Conservation (phyloP, 2,329 filamentous ascomycete species). For the Arachnopeziza araneosa region DNA sequence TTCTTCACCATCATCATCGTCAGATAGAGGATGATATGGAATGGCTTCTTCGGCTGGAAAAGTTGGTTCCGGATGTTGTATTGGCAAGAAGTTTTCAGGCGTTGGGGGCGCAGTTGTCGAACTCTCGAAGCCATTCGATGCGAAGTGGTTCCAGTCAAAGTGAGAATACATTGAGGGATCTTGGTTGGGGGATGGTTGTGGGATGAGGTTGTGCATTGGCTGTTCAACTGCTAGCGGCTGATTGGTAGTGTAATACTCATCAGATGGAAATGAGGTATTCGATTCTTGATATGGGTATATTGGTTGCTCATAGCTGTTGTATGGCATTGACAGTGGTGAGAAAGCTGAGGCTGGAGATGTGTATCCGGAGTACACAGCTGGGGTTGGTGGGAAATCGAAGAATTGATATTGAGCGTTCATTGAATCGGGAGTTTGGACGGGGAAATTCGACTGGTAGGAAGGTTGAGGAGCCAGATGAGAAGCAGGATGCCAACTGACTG, state of each 20-base stretch:
- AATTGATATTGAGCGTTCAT: constrained; percentile 15
- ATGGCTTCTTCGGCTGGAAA: constrained; percentile 45
- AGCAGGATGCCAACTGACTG: constrained; percentile 72
- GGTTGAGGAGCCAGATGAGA: constrained; percentile 38
- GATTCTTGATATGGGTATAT: constrained; percentile 13
- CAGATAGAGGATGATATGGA: constrained; percentile 42
- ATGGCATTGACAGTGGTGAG: constrained; percentile 48
- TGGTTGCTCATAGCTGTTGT: constrained; percentile 26
- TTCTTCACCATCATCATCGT: constrained; percentile 56
- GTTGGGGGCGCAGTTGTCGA: constrained; percentile 50
- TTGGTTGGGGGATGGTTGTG: constrained; percentile 13
- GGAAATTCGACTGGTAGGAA: constrained; percentile 33
- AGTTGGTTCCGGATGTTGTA: constrained; percentile 42
- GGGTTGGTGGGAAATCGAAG: constrained; percentile 37
- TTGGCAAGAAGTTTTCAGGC: constrained; percentile 50
- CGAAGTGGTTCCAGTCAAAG: constrained; percentile 43
- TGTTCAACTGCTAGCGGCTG: constrained; percentile 12
- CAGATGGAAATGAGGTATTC: constrained; percentile 8
- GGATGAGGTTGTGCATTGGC: constrained; percentile 9
- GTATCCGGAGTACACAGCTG: constrained; percentile 51
- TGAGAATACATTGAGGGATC: constrained; percentile 28
- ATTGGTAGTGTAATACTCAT: constrained; percentile 11
- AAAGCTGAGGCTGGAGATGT: constrained; percentile 50
- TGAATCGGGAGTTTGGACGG: constrained; percentile 35
- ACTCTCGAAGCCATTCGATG: constrained; percentile 38